Percentiles rank a stretch among this genome's conserved stretches.
These are phyloP conservation scores for Bruguiera parviflora DNA, from an alignment of 345 rosid genomes.

Conservation along the genomic window DNA sequence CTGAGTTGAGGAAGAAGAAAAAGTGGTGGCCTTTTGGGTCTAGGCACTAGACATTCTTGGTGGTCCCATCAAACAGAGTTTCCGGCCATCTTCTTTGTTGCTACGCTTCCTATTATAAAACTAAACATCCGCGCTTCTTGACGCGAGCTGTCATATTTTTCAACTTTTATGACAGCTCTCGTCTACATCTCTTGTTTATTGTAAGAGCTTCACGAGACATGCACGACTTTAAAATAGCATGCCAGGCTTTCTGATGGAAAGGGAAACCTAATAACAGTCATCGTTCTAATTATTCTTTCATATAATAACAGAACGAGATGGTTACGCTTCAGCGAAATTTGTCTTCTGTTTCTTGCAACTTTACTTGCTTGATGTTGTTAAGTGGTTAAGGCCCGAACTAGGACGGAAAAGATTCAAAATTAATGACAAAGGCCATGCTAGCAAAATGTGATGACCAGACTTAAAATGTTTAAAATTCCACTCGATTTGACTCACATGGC, in stretches of 20 bases:
- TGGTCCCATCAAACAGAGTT: not conserved
- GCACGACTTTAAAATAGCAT: constrained; percentile 11
- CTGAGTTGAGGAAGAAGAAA: constrained; percentile 53
- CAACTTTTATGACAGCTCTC: not conserved
- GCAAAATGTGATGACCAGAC: too few relatives aligned
- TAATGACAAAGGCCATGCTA: too few relatives aligned
- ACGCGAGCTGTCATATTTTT: not conserved
- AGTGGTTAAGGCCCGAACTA: too few relatives aligned
- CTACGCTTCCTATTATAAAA: not conserved
- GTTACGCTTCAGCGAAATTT: not conserved
- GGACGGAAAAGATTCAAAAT: too few relatives aligned
- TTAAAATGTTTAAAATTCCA: too few relatives aligned
- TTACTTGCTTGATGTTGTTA: too few relatives aligned
- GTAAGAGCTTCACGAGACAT: not conserved
- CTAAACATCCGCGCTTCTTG: not conserved
- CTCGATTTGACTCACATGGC: too few relatives aligned
- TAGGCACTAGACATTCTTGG: constrained; percentile 24
- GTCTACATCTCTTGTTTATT: not conserved
- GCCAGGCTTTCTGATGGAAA: not conserved
- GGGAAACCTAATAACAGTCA: not conserved
- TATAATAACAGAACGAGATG: not conserved
- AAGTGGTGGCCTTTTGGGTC: constrained; percentile 76
- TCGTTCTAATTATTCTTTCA: not conserved
- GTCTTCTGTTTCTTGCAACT: not conserved
- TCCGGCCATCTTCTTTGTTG: not conserved